A percentile compares a stretch with the other conserved stretches of the same genome.
phyloP scores from a whole-genome alignment of 2,329 filamentous ascomycete species.

The Tolypocladium capitatum region DNA sequence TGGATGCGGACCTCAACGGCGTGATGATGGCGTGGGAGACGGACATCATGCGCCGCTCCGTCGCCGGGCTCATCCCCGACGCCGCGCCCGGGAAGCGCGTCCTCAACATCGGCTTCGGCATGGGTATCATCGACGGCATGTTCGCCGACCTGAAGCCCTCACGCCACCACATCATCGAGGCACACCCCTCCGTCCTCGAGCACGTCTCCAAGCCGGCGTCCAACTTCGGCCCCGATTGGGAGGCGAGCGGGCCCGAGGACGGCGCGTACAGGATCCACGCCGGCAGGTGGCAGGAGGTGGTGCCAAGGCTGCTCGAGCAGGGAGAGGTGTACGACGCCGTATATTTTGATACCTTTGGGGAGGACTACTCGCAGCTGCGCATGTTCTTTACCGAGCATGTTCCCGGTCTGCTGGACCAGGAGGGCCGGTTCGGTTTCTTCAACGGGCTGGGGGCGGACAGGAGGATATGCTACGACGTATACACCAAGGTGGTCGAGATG shows the following conservation, averaged over 20 bases:
- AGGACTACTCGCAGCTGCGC: slow-evolving; percentile 76
- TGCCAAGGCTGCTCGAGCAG: slow-evolving; percentile 52
- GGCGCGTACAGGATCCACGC: slow-evolving; percentile 59
- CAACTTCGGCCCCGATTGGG: slow-evolving; percentile 43
- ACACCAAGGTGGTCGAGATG: slow-evolving; percentile 82
- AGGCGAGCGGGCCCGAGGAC: slow-evolving; percentile 38
- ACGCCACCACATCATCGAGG: slow-evolving; percentile 74
- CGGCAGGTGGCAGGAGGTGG: slow-evolving; percentile 67
- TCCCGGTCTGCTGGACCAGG: slow-evolving; percentile 58
- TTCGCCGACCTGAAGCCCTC: slow-evolving; percentile 56
- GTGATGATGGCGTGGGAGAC: slow-evolving; percentile 95
- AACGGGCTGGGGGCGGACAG: slow-evolving; percentile 88
- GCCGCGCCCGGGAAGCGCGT: slow-evolving; percentile 45
- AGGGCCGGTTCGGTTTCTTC: slow-evolving; percentile 74
- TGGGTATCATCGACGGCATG: slow-evolving; percentile 76
- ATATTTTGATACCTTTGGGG: slow-evolving; percentile 96
- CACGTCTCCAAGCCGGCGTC: slow-evolving; percentile 39
- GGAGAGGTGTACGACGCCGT: slow-evolving; percentile 72
- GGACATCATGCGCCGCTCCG: slow-evolving; percentile 69
- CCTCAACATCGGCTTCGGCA: slow-evolving; percentile 80
- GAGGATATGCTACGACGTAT: slow-evolving; percentile 90
- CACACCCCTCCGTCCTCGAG: slow-evolving; percentile 62
- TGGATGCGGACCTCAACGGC: slow-evolving; percentile 65
- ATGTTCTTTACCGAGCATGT: slow-evolving; percentile 83
- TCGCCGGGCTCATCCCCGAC: slow-evolving; percentile 47